A percentile compares a stretch with the other conserved stretches of the same genome.
Evolutionary conservation across 306 rosid genomes (phyloP).

Genomic region (Quercus robur): DNA sequence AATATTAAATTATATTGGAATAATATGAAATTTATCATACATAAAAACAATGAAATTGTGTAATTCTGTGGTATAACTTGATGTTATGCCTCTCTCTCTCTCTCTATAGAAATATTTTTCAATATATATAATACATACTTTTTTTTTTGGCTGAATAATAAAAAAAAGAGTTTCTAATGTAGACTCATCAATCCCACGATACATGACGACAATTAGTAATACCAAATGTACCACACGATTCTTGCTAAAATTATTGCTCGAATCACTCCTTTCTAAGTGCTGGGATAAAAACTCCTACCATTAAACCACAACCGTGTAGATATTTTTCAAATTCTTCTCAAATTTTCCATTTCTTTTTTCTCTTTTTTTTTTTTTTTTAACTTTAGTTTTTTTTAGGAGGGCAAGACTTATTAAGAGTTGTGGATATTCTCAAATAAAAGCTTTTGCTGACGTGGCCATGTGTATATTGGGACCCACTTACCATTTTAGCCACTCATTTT

Average conservation of each 20-base stretch:
- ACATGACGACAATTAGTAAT: accelerated
- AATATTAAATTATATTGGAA: too few relatives aligned
- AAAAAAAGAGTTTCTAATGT: accelerated
- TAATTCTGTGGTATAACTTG: too few relatives aligned
- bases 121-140: too few relatives aligned
- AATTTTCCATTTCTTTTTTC: background rate
- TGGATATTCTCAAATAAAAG: background rate
- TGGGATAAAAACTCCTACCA: accelerated
- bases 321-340: too few relatives aligned
- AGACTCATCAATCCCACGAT: accelerated
- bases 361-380: background rate
- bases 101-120: too few relatives aligned
- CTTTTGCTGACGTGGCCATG: constrained; percentile 37
- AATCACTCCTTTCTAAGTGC: accelerated
- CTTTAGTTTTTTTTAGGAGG: background rate
- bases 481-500: constrained; percentile 18
- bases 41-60: too few relatives aligned
- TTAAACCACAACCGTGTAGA: too few relatives aligned
- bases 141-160: too few relatives aligned
- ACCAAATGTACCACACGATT: accelerated
- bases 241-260: accelerated
- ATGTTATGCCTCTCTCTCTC: too few relatives aligned
- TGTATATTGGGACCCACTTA: constrained; percentile 17
- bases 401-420: too few relatives aligned
- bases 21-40: too few relatives aligned